A percentile compares a stretch with the other conserved stretches of the same genome.
These are phyloP conservation scores for Gigaspora rosea DNA, from an alignment of 192 early-diverging fungal genomes.

Conservation along the genomic window DNA sequence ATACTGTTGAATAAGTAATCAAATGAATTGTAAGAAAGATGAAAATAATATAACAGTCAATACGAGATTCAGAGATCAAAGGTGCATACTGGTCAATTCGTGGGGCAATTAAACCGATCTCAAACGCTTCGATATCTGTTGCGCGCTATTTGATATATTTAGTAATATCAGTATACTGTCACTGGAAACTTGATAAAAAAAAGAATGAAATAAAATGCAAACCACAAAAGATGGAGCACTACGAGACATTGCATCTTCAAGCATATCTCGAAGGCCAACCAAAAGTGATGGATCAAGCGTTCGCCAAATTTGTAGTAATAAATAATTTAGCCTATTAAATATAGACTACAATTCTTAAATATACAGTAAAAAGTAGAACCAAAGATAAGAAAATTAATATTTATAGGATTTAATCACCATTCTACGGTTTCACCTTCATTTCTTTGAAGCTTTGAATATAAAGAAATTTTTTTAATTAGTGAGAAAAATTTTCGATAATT, in stretches of 20 bases:
- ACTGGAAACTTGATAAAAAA: not conserved
- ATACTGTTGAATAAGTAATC: conserved; percentile 13
- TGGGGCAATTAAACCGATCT: conserved; percentile 22
- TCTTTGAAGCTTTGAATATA: not conserved
- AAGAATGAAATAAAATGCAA: too few relatives aligned
- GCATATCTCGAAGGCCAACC: conserved; percentile 10
- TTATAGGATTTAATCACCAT: conserved; percentile 15
- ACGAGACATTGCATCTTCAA: conserved; percentile 28
- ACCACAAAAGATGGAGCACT: conserved; percentile 27
- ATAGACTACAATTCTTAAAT: not conserved
- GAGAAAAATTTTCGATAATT: too few relatives aligned
- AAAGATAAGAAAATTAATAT: not conserved
- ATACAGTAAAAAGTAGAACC: not conserved
- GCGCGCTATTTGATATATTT: not conserved
- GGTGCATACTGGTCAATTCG: conserved; percentile 15
- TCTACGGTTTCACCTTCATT: conserved; percentile 28
- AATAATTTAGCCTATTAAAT: conserved; percentile 9
- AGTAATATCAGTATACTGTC: not conserved
- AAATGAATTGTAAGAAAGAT: not conserved
- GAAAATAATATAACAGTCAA: too few relatives aligned
- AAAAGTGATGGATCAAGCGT: conserved; percentile 22
- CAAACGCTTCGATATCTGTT: conserved; percentile 17
- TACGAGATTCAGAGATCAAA: not conserved
- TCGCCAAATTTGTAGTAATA: conserved; percentile 28
- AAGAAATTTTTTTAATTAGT: not conserved